Evolutionary conservation across 2,329 filamentous ascomycete species (phyloP).

Genomic region (Xylariomycetidae sp.): DNA sequence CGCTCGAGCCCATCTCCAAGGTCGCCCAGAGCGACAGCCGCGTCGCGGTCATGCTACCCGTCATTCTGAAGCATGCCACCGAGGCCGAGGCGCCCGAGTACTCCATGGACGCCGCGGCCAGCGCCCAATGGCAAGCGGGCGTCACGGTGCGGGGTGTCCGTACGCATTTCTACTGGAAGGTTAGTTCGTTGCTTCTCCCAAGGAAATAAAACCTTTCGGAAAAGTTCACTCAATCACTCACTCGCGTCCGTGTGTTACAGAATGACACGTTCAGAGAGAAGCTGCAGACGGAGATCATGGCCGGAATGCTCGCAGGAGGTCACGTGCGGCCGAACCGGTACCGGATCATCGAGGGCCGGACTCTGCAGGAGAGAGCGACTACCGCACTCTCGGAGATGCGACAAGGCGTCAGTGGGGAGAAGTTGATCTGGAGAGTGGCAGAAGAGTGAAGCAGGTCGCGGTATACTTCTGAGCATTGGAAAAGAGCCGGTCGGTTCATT

Average conservation of each 20-base stretch:
- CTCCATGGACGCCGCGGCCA: slow-evolving; percentile 44
- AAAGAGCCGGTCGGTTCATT: too few relatives aligned
- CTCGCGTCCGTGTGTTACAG: too few relatives aligned
- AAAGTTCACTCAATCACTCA: too few relatives aligned
- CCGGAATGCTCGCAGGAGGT: slow-evolving; percentile 36
- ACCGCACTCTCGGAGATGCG: slow-evolving; percentile 32
- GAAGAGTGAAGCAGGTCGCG: too few relatives aligned
- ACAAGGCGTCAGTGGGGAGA: slow-evolving; percentile 36
- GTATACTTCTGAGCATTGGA: too few relatives aligned
- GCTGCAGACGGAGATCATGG: slow-evolving; percentile 51
- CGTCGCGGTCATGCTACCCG: slow-evolving; percentile 56
- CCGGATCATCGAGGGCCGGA: slow-evolving; percentile 36
- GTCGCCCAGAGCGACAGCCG: slow-evolving; percentile 44
- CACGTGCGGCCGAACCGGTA: slow-evolving; percentile 37
- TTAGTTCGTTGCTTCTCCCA: slow-evolving; percentile 19
- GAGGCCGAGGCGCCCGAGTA: slow-evolving; percentile 45
- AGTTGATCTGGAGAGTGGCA: slow-evolving; percentile 32
- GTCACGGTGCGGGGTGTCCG: slow-evolving; percentile 50
- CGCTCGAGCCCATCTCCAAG: slow-evolving; percentile 43
- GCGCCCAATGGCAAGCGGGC: slow-evolving; percentile 45
- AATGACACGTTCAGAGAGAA: slow-evolving; percentile 52
- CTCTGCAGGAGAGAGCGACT: slow-evolving; percentile 33
- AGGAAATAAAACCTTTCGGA: too few relatives aligned
- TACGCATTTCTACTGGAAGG: slow-evolving; percentile 49
- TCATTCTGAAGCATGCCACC: slow-evolving; percentile 50